Base-by-base conservation (phyloP, 202 grass and related monocot genomes). In the Thinopyrum obtusiflorum region DNA sequence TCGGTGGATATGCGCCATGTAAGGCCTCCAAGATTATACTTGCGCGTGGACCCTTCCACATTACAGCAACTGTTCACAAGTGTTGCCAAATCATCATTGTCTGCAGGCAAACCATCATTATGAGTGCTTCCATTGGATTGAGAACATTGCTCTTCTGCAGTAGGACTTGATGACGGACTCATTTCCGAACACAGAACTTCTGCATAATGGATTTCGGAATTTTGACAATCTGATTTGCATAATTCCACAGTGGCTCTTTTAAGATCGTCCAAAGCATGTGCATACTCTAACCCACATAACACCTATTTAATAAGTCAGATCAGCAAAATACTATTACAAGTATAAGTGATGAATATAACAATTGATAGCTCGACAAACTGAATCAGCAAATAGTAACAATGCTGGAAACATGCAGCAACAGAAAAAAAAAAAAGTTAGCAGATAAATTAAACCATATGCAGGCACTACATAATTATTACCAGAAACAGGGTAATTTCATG, bases 201-300 rank as follows among this genome's bases (percentile, higher is more conserved):
- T 61, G 97, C 90, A 91, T 86, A 96, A 42, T 83, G 82, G 20
- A 98, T 61, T 61, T 80, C 61, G 88, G 73, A 51, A 76, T 83
- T 86, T 44, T 27, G 4, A 76, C 71, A 73, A 62, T 74, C 46
- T 77, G 85, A 91, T 73, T 76, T 61, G 35, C 62, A 87, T 69
- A 82, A 88, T 69, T 90, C 86, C 14, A 55, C 14, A 37, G 92
- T 27, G 39, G 53, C 47, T 81, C 5, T 66, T 92, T 86, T 92
- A 53, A 98, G 86, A 78, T 94, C 81, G 75, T 68, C 61, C 84
- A 98, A 49, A 36, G 91, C 90, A 88, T 94, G 84, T 35, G 88
- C 88, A 76, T 91, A 98, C 84, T 98, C 93, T 76, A 98, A 76
- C 46, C 92, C 97, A 85, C 93, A 98, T 78, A 98, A 84, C 75